phyloP scores from a whole-genome alignment of 1,284 basidiomycete species.

The Lignosus rhinocerotis region DNA sequence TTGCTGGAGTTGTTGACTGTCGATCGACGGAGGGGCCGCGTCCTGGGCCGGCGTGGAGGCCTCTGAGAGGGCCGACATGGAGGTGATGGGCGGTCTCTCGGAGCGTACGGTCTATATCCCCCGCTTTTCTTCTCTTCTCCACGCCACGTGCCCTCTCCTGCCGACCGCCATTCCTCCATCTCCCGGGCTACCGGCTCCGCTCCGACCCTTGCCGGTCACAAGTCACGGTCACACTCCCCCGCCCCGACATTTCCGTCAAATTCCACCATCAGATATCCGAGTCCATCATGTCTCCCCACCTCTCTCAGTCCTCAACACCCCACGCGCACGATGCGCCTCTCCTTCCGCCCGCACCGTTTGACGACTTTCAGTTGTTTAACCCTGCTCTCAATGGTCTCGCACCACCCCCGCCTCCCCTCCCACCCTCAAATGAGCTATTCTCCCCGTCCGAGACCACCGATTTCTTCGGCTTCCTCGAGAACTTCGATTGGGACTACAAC shows the following conservation, averaged over 20 bases:
- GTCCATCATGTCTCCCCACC: conserved; percentile 24
- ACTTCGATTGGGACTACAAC: conserved; percentile 64
- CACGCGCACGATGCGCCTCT: conserved; percentile 13
- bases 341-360: conserved; percentile 44
- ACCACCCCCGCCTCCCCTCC: conserved; percentile 58
- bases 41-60: conserved; percentile 63
- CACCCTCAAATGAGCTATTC: conserved; percentile 73
- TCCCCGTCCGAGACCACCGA: conserved; percentile 70
- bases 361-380: conserved; percentile 70
- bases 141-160: conserved; percentile 16
- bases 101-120: conserved; percentile 63
- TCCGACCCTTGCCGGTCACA: conserved; percentile 4
- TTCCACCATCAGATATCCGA: too few relatives aligned
- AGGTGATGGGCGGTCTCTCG: conserved; percentile 51
- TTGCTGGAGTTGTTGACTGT: conserved; percentile 62
- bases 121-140: conserved; percentile 13
- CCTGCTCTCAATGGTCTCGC: conserved; percentile 53
- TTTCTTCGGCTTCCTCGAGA: conserved; percentile 75
- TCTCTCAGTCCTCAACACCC: conserved; percentile 8
- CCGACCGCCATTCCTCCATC: not conserved
- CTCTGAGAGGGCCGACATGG: conserved; percentile 73
- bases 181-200: conserved; percentile 3
- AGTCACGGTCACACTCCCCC: not conserved
- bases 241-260: conserved; percentile 13
- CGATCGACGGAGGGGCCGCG: conserved; percentile 50